Percentiles rank a stretch among this genome's conserved stretches.
These are phyloP conservation scores for Trichoderma endophyticum DNA, from an alignment of 2,329 filamentous ascomycete species.

Conservation along the genomic window DNA sequence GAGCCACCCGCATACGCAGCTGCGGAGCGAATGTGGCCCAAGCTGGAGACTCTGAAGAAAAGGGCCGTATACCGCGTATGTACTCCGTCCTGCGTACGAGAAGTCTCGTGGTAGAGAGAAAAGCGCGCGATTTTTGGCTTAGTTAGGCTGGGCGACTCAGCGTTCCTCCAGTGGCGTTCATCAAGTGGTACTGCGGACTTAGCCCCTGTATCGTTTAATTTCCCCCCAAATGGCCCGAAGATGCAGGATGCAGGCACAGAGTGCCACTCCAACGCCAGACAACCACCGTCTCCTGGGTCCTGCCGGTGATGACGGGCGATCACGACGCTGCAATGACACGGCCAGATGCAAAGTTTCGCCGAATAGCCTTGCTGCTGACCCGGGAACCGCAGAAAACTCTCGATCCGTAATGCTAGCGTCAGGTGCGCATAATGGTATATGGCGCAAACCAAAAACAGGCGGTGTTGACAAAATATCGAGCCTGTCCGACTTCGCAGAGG, in stretches of 20 bases:
- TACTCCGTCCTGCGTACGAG: neutral
- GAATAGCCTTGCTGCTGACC: neutral
- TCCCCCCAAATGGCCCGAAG: slow-evolving; percentile 17
- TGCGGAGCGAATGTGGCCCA: slow-evolving; percentile 18
- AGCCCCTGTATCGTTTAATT: slow-evolving; percentile 12
- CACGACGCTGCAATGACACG: slow-evolving; percentile 7
- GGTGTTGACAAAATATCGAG: neutral
- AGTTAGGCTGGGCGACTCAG: slow-evolving; percentile 10
- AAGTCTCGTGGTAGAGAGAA: neutral
- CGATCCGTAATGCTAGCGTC: neutral
- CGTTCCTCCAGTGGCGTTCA: slow-evolving; percentile 3
- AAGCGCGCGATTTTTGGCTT: slow-evolving; percentile 17
- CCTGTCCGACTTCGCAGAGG: neutral
- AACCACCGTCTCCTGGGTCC: neutral
- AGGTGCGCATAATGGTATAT: neutral
- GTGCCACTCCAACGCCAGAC: slow-evolving; percentile 4
- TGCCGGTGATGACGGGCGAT: neutral
- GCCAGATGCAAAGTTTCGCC: slow-evolving; percentile 11
- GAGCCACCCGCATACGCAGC: slow-evolving; percentile 5
- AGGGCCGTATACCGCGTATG: slow-evolving; percentile 15
- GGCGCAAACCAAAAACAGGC: neutral
- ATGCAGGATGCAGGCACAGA: slow-evolving; percentile 13
- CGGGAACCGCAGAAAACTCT: neutral
- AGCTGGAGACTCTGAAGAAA: slow-evolving; percentile 13
- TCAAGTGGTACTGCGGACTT: slow-evolving; percentile 10